A percentile compares a stretch with the other conserved stretches of the same genome.
Conservation (phyloP, 73 alveolate species). For the Symbiodinium pilosum region DNA sequence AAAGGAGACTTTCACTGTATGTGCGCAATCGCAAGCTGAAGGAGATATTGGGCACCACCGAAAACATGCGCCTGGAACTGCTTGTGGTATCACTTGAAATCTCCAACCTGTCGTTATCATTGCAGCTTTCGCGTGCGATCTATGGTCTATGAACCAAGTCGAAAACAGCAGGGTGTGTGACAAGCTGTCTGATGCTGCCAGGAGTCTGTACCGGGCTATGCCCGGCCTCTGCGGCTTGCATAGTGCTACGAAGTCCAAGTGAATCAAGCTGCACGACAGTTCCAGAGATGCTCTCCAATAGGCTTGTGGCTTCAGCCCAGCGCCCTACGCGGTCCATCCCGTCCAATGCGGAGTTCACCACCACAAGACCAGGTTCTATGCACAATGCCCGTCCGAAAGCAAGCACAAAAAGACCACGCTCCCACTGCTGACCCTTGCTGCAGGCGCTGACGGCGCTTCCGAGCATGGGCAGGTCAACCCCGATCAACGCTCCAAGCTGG, state of each 20-base stretch:
- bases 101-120: too few species aligned
- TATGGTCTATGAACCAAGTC: too few species aligned
- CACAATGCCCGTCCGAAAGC: background rate
- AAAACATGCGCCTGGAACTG: too few species aligned
- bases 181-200: background rate
- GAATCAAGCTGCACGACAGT: background rate
- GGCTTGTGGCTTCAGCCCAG: slow-evolving; percentile 29
- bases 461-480: slow-evolving; percentile 7
- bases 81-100: too few species aligned
- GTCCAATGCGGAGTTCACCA: slow-evolving; percentile 39
- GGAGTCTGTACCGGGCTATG: background rate
- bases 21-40: too few species aligned
- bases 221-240: slow-evolving; percentile 64
- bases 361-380: slow-evolving; percentile 20
- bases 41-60: too few species aligned
- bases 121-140: too few species aligned
- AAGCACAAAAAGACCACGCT: background rate
- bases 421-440: slow-evolving; percentile 53
- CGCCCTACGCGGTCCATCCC: slow-evolving; percentile 49
- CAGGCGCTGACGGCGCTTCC: slow-evolving; percentile 78
- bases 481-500: background rate
- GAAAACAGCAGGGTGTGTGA: too few species aligned
- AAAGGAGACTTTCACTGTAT: too few species aligned
- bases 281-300: background rate
- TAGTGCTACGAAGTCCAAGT: slow-evolving; percentile 28